Evolutionary conservation across 805 yeast genomes (phyloP).

Genomic region (Saccharomycopsis fibuligera): DNA sequence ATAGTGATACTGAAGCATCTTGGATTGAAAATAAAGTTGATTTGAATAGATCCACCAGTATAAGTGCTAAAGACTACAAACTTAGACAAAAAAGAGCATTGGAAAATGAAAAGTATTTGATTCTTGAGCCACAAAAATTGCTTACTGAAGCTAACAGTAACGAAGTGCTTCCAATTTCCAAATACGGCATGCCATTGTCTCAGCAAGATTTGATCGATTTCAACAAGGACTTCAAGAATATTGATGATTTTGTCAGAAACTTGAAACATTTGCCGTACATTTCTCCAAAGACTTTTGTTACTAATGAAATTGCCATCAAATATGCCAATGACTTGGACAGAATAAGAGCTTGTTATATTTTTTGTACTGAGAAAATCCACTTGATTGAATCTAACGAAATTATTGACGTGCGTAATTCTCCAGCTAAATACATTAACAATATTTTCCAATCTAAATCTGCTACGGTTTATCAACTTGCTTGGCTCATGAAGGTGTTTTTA

Average conservation of each 20-base stretch:
- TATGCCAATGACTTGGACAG: slow-evolving; percentile 50
- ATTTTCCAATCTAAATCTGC: slow-evolving; percentile 45
- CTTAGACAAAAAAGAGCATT: slow-evolving; percentile 60
- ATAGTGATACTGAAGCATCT: slow-evolving; percentile 34
- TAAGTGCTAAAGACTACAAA: slow-evolving; percentile 62
- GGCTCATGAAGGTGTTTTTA: slow-evolving; percentile 68
- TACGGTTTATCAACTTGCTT: slow-evolving; percentile 66
- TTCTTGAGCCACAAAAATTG: slow-evolving; percentile 55
- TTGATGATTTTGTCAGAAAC: slow-evolving; percentile 38
- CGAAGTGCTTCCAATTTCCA: slow-evolving; percentile 31
- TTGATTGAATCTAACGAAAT: slow-evolving; percentile 35
- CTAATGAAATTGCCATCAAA: slow-evolving; percentile 45
- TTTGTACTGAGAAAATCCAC: slow-evolving; percentile 54
- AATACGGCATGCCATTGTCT: slow-evolving; percentile 1
- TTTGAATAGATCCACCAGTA: slow-evolving; percentile 64
- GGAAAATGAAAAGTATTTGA: slow-evolving; percentile 51
- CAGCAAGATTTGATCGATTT: slow-evolving; percentile 7
- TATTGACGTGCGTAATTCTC: slow-evolving; percentile 30
- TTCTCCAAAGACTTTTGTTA: slow-evolving; percentile 49
- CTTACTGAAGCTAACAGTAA: slow-evolving; percentile 40
- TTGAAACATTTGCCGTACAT: slow-evolving; percentile 32
- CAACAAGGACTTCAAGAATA: slow-evolving; percentile 29
- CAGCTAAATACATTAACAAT: slow-evolving; percentile 17
- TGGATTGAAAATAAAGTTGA: slow-evolving; percentile 56
- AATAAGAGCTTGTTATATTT: slow-evolving; percentile 57